These are phyloP conservation scores for Zopfia rhizophila DNA, from an alignment of 2,329 filamentous ascomycete species.

Conservation along the genomic window DNA sequence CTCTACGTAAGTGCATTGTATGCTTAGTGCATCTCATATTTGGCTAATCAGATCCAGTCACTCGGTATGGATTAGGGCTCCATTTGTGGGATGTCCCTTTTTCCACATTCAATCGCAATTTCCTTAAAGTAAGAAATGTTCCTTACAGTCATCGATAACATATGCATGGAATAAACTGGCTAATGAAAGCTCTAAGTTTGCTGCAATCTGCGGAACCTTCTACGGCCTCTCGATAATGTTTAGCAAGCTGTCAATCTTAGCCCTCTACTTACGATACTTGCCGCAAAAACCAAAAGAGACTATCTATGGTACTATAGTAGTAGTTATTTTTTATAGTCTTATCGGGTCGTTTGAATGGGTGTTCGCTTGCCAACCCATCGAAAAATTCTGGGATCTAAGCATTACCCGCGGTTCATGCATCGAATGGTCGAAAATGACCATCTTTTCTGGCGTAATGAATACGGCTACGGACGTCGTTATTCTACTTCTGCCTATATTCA, in stretches of 20 bases:
- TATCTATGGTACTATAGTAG: constrained; percentile 10
- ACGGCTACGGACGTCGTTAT: constrained; percentile 8
- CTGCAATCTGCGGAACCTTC: constrained; percentile 7
- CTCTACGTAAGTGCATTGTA: constrained; percentile 10
- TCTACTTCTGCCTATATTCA: constrained; percentile 13
- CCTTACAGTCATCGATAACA: constrained; percentile 7
- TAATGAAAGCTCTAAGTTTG: constrained; percentile 10
- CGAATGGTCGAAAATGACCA: constrained; percentile 7
- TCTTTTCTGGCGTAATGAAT: constrained; percentile 13
- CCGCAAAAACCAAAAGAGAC: constrained; percentile 9
- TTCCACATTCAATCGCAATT: constrained; percentile 16
- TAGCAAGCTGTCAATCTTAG: constrained; percentile 15
- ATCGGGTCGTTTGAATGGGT: constrained; percentile 14
- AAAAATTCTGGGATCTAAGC: constrained; percentile 10
- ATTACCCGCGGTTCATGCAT: constrained; percentile 13
- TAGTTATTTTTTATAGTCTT: constrained; percentile 13
- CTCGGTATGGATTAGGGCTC: constrained; percentile 14
- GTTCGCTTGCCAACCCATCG: constrained; percentile 9
- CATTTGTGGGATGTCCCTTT: constrained; percentile 17
- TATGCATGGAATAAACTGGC: constrained; percentile 7
- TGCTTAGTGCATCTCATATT: constrained; percentile 8
- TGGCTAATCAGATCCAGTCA: constrained; percentile 7
- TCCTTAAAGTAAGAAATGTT: constrained; percentile 14
- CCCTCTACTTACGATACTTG: constrained; percentile 10
- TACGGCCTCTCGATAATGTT: constrained; percentile 17